Base-by-base conservation (phyloP, 352 stramenopile species). In the Phytophthora hibernalis region DNA sequence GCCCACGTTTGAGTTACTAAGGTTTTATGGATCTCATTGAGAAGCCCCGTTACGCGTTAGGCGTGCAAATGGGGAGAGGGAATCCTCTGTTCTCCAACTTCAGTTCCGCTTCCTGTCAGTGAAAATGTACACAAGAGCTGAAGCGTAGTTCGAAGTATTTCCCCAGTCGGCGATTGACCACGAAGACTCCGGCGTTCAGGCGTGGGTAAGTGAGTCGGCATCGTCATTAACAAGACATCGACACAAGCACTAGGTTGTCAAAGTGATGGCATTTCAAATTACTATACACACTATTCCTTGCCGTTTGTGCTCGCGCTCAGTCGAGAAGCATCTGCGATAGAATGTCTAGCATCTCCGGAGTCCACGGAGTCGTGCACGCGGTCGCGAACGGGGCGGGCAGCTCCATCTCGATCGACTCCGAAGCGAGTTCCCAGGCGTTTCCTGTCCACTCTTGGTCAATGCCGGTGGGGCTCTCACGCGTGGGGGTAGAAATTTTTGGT, bases 311-410 rank as follows among this genome's bases (percentile, higher is more conserved):
- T 50, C 38, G 4, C 21, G 38, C 54, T 54, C 71, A 80, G 50
- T 76, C 65, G 10, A 80, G 65, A 11, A 80, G 61, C 49, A 80
- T 76, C 11, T 70, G 57, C 8, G 68, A 70, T 21, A 80, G 61
- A 44, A 80, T 80, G 37, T 77, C 61, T 40, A 80, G 61, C 72
- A 80, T 80, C 53, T 77, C 72, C 3, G 61, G 61, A 9, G 60
- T 80, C 72, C 72, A 80, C 44, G 72, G 72, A n/a, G 60, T 61
- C 16, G 70, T 71, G 48, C 70, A 77, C 40, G 58, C 70, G 28
- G 38, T 71, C 54, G 59, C 44, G 24, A 77, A 74, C 24, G 70
- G 70, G 20, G 47, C 51, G 2, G 65, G 65, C 26, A 77, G 20
- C 50, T 65, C 54, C 22, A 67, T 18, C 11, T 74, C 54, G 9